Evolutionary conservation across 257 asterid species (phyloP).

Genomic region (Salvia splendens): DNA sequence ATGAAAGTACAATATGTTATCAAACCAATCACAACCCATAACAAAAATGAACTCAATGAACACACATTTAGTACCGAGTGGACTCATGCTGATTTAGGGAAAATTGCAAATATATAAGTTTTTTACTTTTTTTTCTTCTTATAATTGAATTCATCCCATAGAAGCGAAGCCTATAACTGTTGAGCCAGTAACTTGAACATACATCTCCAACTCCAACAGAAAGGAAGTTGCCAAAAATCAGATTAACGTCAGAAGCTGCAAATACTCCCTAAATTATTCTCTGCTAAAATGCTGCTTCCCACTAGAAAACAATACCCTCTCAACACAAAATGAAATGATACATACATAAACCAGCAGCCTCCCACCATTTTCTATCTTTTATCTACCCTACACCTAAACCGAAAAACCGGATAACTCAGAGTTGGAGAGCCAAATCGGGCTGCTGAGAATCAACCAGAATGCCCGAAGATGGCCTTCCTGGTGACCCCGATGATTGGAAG

Average conservation of each 20-base stretch:
- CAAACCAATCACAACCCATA: too few relatives aligned
- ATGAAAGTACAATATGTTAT: too few relatives aligned
- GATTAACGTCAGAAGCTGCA: constrained; percentile 8
- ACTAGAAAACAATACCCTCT: background rate
- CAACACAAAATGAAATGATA: constrained; percentile 9
- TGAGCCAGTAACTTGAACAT: too few relatives aligned
- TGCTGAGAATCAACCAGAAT: constrained; percentile 88
- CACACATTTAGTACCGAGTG: too few relatives aligned
- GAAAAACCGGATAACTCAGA: constrained; percentile 39
- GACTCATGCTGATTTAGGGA: too few relatives aligned
- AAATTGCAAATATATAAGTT: too few relatives aligned
- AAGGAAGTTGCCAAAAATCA: too few relatives aligned
- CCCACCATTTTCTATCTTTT: constrained; percentile 27
- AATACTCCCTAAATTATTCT: constrained; percentile 30
- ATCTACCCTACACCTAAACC: constrained; percentile 31
- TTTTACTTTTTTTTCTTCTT: too few relatives aligned
- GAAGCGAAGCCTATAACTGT: too few relatives aligned
- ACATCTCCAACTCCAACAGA: too few relatives aligned
- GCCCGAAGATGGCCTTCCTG: constrained; percentile 72
- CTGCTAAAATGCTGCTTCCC: constrained; percentile 16
- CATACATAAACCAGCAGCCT: constrained; percentile 17
- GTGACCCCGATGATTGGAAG: constrained; percentile 85
- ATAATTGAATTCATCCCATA: too few relatives aligned
- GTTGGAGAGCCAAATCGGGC: constrained; percentile 97
- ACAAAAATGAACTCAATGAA: too few relatives aligned